phyloP scores from a whole-genome alignment of 2,329 filamentous ascomycete species.

The Amphichorda felina region DNA sequence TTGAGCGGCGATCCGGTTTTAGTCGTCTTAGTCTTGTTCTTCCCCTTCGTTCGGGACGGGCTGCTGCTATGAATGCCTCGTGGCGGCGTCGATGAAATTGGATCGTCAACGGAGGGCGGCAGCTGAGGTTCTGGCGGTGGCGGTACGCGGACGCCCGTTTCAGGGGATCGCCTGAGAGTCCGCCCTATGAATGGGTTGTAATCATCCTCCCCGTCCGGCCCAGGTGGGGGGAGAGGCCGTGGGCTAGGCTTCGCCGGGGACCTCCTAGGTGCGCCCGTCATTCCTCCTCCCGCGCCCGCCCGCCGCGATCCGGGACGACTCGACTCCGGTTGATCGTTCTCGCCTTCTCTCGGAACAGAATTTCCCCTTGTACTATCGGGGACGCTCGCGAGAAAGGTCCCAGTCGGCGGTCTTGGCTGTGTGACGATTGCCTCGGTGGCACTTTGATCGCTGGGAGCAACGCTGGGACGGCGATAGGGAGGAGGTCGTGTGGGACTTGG shows the following conservation, averaged over 20 bases:
- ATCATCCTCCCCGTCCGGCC: conserved; percentile 26
- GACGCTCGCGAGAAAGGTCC: too few species aligned
- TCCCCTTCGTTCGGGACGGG: conserved; percentile 33
- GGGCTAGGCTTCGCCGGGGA: conserved; percentile 30
- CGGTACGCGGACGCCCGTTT: conserved; percentile 5
- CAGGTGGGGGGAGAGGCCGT: conserved; percentile 33
- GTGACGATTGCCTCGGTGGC: conserved; percentile 15
- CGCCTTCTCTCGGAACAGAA: too few species aligned
- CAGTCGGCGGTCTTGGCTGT: conserved; percentile 3
- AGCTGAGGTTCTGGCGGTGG: conserved; percentile 47
- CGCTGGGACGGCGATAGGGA: conserved; percentile 6
- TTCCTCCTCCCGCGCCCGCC: conserved; percentile 12
- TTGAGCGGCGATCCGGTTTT: conserved; percentile 39
- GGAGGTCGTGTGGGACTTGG: conserved; percentile 5
- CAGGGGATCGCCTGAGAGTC: conserved; percentile 15
- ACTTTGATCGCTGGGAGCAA: conserved; percentile 11
- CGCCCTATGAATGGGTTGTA: conserved; percentile 28
- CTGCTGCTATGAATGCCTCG: conserved; percentile 45
- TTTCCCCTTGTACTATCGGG: too few species aligned
- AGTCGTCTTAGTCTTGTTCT: conserved; percentile 22
- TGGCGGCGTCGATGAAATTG: conserved; percentile 41
- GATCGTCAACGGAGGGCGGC: conserved; percentile 44
- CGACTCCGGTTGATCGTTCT: conserved; percentile 5
- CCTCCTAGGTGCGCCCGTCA: conserved; percentile 23
- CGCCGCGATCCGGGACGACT: conserved; percentile 7